phyloP scores from a whole-genome alignment of 2,329 filamentous ascomycete genomes.

The Diaporthe batatas region DNA sequence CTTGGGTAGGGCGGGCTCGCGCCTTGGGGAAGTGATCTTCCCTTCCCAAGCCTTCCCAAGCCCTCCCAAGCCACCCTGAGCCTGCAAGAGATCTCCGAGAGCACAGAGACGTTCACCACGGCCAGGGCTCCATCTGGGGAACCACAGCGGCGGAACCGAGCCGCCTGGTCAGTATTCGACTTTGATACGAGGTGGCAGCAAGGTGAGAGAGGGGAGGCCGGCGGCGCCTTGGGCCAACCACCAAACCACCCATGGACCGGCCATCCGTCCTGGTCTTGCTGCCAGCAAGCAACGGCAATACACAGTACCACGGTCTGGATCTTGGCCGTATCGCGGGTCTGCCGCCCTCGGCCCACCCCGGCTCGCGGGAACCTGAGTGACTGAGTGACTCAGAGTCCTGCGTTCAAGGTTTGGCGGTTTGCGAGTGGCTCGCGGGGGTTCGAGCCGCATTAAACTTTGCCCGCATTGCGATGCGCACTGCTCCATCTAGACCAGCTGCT shows the following conservation, averaged over 20 bases:
- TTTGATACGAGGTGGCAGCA: conserved; percentile 16
- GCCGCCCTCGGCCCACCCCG: conserved; percentile 10
- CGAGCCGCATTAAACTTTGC: conserved; percentile 31
- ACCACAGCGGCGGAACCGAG: conserved; percentile 24
- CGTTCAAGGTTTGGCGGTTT: conserved; percentile 31
- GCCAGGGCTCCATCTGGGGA: conserved; percentile 22
- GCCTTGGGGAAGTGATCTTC: conserved; percentile 33
- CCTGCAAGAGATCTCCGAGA: conserved; percentile 24
- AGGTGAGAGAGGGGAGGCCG: conserved; percentile 18
- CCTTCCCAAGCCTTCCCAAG: conserved; percentile 12
- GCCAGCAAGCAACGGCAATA: conserved; percentile 8
- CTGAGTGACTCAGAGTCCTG: conserved; percentile 32
- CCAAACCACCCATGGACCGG: background rate
- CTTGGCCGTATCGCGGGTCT: conserved; percentile 29
- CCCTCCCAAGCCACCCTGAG: conserved; percentile 13
- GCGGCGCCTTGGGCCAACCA: conserved; percentile 25
- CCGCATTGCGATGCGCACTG: conserved; percentile 14
- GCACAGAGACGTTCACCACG: conserved; percentile 12
- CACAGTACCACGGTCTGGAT: background rate
- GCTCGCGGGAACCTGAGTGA: conserved; percentile 28
- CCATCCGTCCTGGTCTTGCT: background rate
- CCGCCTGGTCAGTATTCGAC: conserved; percentile 14
- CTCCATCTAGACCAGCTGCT: conserved; percentile 23
- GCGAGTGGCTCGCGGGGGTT: conserved; percentile 28
- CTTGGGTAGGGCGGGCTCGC: conserved; percentile 29